These are phyloP conservation scores for Aspergillus eucalypticola DNA, from an alignment of 2,329 filamentous ascomycete species.

Conservation along the genomic window DNA sequence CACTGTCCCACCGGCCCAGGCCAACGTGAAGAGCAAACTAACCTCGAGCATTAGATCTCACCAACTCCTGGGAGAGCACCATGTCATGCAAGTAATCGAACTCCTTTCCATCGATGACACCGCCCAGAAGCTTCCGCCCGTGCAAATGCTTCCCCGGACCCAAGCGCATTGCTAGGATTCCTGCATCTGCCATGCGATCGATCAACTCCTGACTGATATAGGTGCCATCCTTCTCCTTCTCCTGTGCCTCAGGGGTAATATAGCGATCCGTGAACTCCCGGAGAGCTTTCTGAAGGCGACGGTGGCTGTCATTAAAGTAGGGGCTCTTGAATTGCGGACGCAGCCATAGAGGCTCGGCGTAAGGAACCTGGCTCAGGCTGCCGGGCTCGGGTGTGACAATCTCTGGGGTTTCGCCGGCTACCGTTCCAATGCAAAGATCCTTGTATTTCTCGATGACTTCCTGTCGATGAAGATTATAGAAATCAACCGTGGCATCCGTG, in stretches of 20 bases:
- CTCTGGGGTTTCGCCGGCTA: conserved; percentile 73
- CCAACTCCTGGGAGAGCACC: conserved; percentile 72
- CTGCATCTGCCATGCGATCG: conserved; percentile 72
- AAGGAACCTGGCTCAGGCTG: conserved; percentile 75
- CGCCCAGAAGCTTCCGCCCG: conserved; percentile 66
- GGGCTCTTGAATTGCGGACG: conserved; percentile 73
- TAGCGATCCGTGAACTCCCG: conserved; percentile 72
- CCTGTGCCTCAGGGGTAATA: conserved; percentile 71
- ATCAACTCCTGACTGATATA: conserved; percentile 71
- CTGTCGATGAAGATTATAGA: conserved; percentile 90
- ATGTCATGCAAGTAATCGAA: conserved; percentile 89
- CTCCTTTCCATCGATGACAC: conserved; percentile 72
- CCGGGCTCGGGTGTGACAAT: conserved; percentile 69
- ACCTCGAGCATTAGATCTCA: conserved; percentile 67
- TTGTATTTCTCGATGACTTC: conserved; percentile 81
- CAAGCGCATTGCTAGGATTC: conserved; percentile 77
- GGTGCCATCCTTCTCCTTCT: conserved; percentile 72
- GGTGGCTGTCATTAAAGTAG: conserved; percentile 77
- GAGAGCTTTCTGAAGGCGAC: conserved; percentile 66
- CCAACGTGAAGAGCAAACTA: not conserved
- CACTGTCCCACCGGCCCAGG: not conserved
- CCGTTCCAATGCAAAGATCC: conserved; percentile 71
- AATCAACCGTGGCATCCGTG: conserved; percentile 75
- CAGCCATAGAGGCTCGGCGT: conserved; percentile 83
- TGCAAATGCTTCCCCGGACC: conserved; percentile 81